Conservation (phyloP, 2,329 filamentous ascomycete genomes). For the Aspergillus caelatus region DNA sequence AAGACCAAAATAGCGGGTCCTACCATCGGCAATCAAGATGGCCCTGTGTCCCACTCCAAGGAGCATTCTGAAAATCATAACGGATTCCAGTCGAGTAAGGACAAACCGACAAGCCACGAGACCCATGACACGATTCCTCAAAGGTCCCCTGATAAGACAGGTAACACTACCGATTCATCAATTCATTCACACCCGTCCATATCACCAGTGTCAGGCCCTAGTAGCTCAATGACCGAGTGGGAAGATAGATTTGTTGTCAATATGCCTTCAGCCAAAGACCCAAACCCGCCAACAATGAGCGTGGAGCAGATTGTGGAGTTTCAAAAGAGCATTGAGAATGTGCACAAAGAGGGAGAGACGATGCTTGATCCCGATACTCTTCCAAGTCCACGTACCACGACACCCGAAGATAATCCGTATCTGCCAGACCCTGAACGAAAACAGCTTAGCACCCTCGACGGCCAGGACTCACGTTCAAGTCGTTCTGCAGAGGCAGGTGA, state of each 20-base stretch:
- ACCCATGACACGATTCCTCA: slow-evolving; percentile 26
- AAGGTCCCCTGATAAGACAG: slow-evolving; percentile 20
- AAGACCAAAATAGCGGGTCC: slow-evolving; percentile 44
- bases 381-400: slow-evolving; percentile 34
- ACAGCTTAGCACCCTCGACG: slow-evolving; percentile 19
- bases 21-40: slow-evolving; percentile 26
- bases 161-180: slow-evolving; percentile 29
- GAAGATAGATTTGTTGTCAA: slow-evolving; percentile 48
- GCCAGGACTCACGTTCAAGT: slow-evolving; percentile 22
- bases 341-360: slow-evolving; percentile 31
- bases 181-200: slow-evolving; percentile 31
- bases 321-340: slow-evolving; percentile 40
- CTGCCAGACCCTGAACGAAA: slow-evolving; percentile 26
- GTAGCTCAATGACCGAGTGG: slow-evolving; percentile 37
- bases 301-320: slow-evolving; percentile 42
- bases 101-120: slow-evolving; percentile 40
- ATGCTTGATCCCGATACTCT: slow-evolving; percentile 36
- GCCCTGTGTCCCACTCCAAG: slow-evolving; percentile 21
- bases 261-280: slow-evolving; percentile 47
- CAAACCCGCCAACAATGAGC: slow-evolving; percentile 44
- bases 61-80: slow-evolving; percentile 18
- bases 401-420: slow-evolving; percentile 33
- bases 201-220: slow-evolving; percentile 34
- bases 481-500: slow-evolving; percentile 14
- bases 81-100: slow-evolving; percentile 39